Base-by-base conservation (phyloP, 306 rosid genomes). In the Quercus aquifolioides region DNA sequence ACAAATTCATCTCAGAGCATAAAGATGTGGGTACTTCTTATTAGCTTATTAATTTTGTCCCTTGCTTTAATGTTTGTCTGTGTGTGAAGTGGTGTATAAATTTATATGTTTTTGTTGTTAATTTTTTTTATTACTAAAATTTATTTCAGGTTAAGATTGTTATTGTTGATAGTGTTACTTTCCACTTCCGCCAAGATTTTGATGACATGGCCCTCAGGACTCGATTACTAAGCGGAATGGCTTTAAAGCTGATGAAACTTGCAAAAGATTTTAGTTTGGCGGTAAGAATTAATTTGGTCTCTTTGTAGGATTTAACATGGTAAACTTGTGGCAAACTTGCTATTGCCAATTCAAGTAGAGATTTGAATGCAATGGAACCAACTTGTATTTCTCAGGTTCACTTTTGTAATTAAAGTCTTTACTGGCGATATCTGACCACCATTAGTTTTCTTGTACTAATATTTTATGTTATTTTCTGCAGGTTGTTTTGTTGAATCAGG, bases 401-500 rank as follows among this genome's bases (percentile, higher is more conserved):
- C 70, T 30, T 59, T 71, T 30, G 55, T 25, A 41, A 57, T 60
- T 10, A 65, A 63, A 7, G 19, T 26, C 25, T 76, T 74, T 49
- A 25, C 73, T 75, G 55, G 68, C 28, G 12, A 6, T 5, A 59
- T 62, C 60, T 58, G 74, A 43, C 17, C 10, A 14, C 70, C 13
- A 35, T 55, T 14, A 59, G 33, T 78, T 30, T 43, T 49, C 41
- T 76, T 73, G 67, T 72, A 31, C 1, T 41, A 60, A 21, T 54
- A 23, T 65, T 73, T 70, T 31, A 55, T 2, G 8, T 25, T 78
- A 26, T 59, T 72, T 68, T 54, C 63, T 78, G 85, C 84, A 94
- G 97, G 95, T 94, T 84, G 97, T 94, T 87, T 79, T 95, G 74
- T 85, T 92, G 79, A 95, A 95, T 83, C 99, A 95, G 85, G 99